phyloP scores from a whole-genome alignment of 2,329 filamentous ascomycete genomes.

The Seiridium cupressi region DNA sequence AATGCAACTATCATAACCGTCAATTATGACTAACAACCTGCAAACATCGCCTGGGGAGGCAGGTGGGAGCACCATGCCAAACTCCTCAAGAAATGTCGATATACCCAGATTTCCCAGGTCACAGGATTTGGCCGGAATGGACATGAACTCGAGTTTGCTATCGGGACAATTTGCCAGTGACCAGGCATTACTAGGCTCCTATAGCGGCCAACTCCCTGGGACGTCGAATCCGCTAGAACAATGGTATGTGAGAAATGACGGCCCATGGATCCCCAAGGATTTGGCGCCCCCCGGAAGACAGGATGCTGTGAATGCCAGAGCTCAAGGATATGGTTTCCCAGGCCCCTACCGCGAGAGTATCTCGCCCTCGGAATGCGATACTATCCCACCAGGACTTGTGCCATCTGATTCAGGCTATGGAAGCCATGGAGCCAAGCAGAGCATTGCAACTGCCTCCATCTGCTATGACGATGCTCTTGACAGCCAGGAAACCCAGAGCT shows the following conservation, averaged over 20 bases:
- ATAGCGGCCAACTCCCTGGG: background rate
- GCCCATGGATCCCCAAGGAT: slow-evolving; percentile 40
- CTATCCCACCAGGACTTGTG: slow-evolving; percentile 25
- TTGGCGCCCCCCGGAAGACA: slow-evolving; percentile 28
- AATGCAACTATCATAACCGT: background rate
- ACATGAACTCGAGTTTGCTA: background rate
- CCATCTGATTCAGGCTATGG: slow-evolving; percentile 48
- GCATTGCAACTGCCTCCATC: slow-evolving; percentile 41
- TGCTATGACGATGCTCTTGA: slow-evolving; percentile 38
- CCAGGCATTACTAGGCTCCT: background rate
- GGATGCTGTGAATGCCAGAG: slow-evolving; percentile 17
- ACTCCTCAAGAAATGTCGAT: background rate
- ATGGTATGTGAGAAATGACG: slow-evolving; percentile 38
- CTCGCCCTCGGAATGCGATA: slow-evolving; percentile 39
- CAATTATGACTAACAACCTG: background rate
- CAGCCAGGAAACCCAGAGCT: slow-evolving; percentile 35
- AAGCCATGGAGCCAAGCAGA: slow-evolving; percentile 36
- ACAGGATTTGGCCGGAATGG: slow-evolving; percentile 1
- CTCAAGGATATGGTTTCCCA: slow-evolving; percentile 23
- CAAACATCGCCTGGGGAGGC: background rate
- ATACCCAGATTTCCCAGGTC: background rate
- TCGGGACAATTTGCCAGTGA: background rate
- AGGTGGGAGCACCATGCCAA: background rate
- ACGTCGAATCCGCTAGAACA: slow-evolving; percentile 20
- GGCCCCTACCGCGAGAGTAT: slow-evolving; percentile 29